Evolutionary conservation across 768 basidiomycete genomes (phyloP).

Genomic region (Pleurotus salmoneostramineus): DNA sequence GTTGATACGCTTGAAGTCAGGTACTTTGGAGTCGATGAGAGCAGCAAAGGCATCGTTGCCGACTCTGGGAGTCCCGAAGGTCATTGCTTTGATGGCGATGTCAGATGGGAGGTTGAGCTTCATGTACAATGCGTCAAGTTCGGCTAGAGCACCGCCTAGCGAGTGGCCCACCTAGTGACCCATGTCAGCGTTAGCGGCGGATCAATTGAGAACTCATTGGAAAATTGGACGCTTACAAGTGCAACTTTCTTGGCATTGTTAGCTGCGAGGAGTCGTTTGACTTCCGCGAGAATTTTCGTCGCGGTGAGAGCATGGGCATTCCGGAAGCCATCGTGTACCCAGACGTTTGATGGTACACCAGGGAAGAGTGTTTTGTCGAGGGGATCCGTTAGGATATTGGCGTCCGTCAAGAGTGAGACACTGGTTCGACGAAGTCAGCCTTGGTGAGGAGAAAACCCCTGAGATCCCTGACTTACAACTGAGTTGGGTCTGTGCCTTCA

Average conservation of each 20-base stretch:
- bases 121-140: conserved; percentile 47
- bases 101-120: conserved; percentile 40
- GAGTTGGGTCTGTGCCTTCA: conserved; percentile 55
- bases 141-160: conserved; percentile 49
- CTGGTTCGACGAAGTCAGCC: conserved; percentile 18
- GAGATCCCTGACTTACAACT: conserved; percentile 33
- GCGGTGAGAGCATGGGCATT: conserved; percentile 47
- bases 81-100: conserved; percentile 36
- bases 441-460: background rate
- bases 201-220: conserved; percentile 11
- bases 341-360: conserved; percentile 37
- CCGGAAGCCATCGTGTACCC: conserved; percentile 53
- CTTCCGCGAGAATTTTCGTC: conserved; percentile 35
- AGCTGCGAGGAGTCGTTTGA: conserved; percentile 31
- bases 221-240: conserved; percentile 23
- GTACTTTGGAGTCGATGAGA: conserved; percentile 45
- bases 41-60: conserved; percentile 47
- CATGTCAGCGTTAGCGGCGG: background rate
- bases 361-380: conserved; percentile 52
- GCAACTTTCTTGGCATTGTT: conserved; percentile 37
- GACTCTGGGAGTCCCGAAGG: conserved; percentile 49
- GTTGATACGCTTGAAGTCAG: conserved; percentile 36
- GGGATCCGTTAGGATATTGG: conserved; percentile 30
- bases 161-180: conserved; percentile 41
- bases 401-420: conserved; percentile 48